Base-by-base conservation (phyloP, 2,329 filamentous ascomycete species). In the Aspergillus chevalieri region DNA sequence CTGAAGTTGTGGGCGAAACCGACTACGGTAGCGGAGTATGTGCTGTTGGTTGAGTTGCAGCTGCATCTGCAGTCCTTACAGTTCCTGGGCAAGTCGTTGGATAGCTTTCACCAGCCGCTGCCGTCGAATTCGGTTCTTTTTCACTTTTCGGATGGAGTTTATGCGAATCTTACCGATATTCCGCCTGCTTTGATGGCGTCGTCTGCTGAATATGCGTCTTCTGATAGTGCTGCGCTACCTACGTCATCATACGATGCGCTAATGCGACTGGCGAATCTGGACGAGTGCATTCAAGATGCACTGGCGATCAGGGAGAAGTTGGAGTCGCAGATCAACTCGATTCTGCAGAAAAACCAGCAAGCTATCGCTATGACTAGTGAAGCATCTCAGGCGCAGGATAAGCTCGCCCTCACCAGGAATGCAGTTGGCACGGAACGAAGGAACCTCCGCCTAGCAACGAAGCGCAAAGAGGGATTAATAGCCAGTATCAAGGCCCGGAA, bases 211-310 rank as follows among this genome's bases (percentile, higher is more conserved):
- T 26, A 17, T 26, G 22, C 42, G 3, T 8, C 24, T 15, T 67
- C 60, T 46, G 72, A 79, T 21, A 68, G 76, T 1, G 58, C 74
- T 2, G 65, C 80, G 0, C 73, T 80, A n/a, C 64, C 80, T 0
- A 90, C 86, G 0, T 90, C 89, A 0, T 90, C 90, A 0, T 96
- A 95, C 66, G 90, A 89, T 62, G 83, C 87, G 2, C 75, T 97
- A 17, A 92, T 96, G 84, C 85, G 87, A 52, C 77, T 97, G 9
- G 85, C 88, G 5, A 95, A 91, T 50, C 77, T 97, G 14, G 89
- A 95, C 54, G 88, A 87, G 64, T 95, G 90, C 48, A 88, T 96
- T 21, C 89, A 94, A 64, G 92, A 97, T 67, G 90, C 90, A 1
- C 73, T 95, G 8, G 81, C 84, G 1, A 94, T 89, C 0, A 83